A percentile compares a stretch with the other conserved stretches of the same genome.
Conservation (phyloP, 192 early-diverging fungal species). For the Chytriomyces sp. region DNA sequence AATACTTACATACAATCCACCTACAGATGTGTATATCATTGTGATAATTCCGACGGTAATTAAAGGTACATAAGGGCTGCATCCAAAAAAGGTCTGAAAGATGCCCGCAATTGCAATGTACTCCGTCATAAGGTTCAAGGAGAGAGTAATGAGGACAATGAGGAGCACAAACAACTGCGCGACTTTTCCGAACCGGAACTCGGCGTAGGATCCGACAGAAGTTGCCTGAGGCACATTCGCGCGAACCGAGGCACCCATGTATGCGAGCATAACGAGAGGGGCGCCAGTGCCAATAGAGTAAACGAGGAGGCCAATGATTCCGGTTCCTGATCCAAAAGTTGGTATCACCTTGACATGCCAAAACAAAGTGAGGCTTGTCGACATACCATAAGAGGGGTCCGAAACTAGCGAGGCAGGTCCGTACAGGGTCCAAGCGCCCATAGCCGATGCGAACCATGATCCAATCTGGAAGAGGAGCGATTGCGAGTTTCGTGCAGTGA, state of each 20-base stretch:
- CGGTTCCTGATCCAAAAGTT: conserved; percentile 24
- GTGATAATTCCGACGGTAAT: conserved; percentile 48
- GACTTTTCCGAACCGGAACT: conserved; percentile 42
- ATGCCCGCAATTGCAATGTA: conserved; percentile 47
- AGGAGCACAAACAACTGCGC: conserved; percentile 40
- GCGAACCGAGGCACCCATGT: conserved; percentile 38
- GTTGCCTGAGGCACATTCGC: conserved; percentile 31
- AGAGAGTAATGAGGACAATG: conserved; percentile 47
- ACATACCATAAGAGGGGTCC: conserved; percentile 34
- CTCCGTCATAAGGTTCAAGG: conserved; percentile 6
- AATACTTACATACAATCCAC: conserved; percentile 53
- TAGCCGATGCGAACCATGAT: conserved; percentile 46
- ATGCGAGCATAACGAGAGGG: conserved; percentile 46
- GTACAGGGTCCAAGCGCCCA: conserved; percentile 43
- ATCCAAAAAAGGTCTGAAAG: conserved; percentile 38
- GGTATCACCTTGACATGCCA: neutral
- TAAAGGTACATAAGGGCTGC: conserved; percentile 36
- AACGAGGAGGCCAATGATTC: conserved; percentile 44
- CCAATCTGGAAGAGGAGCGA: conserved; percentile 35
- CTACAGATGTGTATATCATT: conserved; percentile 47
- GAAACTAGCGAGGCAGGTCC: conserved; percentile 21
- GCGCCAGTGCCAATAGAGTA: conserved; percentile 45
- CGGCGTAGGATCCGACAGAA: conserved; percentile 33
- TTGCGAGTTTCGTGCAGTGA: conserved; percentile 48
- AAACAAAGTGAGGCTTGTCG: neutral